Conservation (phyloP, 1,284 basidiomycete genomes). For the Ceratobasidium theobromae region DNA sequence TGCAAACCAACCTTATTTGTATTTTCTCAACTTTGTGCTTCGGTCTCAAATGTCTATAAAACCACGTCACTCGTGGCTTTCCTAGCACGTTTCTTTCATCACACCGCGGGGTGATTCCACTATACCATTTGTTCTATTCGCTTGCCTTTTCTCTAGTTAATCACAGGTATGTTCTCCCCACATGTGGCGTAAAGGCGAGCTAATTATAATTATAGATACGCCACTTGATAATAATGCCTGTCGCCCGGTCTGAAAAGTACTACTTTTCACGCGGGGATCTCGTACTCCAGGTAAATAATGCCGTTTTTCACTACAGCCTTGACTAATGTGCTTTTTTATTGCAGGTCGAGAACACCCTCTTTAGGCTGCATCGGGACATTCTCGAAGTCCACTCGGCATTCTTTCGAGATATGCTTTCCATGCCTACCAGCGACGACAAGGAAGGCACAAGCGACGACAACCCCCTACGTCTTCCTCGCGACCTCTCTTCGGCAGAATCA, state of each 20-base stretch:
- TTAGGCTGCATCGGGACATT: not conserved
- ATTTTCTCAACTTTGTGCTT: too few relatives aligned
- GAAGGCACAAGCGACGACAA: not conserved
- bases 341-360: not conserved
- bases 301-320: not conserved
- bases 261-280: not conserved
- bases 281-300: not conserved
- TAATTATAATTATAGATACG: not conserved
- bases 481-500: not conserved
- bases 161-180: too few relatives aligned
- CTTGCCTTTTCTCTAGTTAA: not conserved
- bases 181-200: not conserved
- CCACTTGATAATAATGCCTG: not conserved
- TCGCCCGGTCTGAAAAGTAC: not conserved
- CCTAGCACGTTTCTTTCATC: too few relatives aligned
- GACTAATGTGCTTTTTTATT: not conserved
- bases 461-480: not conserved
- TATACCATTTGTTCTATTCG: not conserved
- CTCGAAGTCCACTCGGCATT: not conserved
- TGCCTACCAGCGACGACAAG: not conserved
- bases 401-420: not conserved
- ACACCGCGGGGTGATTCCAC: too few relatives aligned
- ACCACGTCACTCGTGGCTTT: too few relatives aligned
- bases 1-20: too few relatives aligned
- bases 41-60: too few relatives aligned